These are phyloP conservation scores for Clarireedia homoeocarpa DNA, from an alignment of 2,329 filamentous ascomycete genomes.

Conservation along the genomic window DNA sequence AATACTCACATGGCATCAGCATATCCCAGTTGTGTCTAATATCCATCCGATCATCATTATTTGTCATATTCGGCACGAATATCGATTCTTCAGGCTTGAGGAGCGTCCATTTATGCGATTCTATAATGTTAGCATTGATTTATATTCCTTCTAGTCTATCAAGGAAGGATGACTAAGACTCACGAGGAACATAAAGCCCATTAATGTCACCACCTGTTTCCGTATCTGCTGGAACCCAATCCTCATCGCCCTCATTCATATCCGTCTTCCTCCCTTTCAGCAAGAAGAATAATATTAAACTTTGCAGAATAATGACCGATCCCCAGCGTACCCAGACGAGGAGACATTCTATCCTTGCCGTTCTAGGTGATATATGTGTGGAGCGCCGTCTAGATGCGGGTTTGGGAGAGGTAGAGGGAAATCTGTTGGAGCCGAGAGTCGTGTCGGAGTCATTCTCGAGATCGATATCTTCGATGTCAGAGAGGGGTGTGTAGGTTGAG, in stretches of 20 bases:
- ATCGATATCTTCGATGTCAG: conserved; percentile 14
- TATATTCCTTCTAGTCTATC: background rate
- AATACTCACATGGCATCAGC: conserved; percentile 27
- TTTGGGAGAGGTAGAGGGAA: no score
- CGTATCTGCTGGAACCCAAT: conserved; percentile 15
- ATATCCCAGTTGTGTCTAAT: conserved; percentile 29
- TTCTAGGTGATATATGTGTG: no score
- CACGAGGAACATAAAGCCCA: conserved; percentile 28
- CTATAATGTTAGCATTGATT: conserved; percentile 1
- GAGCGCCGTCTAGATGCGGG: no score
- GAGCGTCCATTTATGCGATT: conserved; percentile 24
- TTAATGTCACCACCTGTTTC: conserved; percentile 31
- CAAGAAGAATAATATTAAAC: conserved; percentile 24
- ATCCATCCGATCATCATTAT: conserved; percentile 26
- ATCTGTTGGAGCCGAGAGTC: conserved; percentile 16
- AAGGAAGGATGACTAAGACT: conserved; percentile 4
- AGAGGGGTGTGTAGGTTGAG: background rate
- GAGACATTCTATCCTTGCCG: no score
- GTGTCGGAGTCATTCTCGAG: conserved; percentile 22
- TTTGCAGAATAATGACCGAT: conserved; percentile 23
- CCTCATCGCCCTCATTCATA: conserved; percentile 10
- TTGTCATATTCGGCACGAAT: conserved; percentile 29
- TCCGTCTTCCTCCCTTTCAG: no score
- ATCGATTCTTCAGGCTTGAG: conserved; percentile 24
- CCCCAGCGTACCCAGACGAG: conserved; percentile 27